These are phyloP conservation scores for Salix koriyanagi DNA, from an alignment of 345 rosid species.

Conservation along the genomic window DNA sequence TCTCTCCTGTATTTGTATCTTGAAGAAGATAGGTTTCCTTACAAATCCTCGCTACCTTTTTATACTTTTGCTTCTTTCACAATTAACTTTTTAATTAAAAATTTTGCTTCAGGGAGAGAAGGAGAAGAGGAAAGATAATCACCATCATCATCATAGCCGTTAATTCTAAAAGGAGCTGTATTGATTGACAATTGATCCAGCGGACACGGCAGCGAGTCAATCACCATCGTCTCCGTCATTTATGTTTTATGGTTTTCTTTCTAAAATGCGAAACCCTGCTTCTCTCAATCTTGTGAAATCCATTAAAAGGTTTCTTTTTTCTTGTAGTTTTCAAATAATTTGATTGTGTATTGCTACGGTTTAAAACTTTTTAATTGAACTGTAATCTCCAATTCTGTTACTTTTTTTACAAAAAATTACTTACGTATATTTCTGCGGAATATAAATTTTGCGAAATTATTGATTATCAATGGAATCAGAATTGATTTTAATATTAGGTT, in stretches of 20 bases:
- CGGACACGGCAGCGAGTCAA: background rate
- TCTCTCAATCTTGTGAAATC: conserved; percentile 60
- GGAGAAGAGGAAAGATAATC: background rate
- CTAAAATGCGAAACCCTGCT: conserved; percentile 53
- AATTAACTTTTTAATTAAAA: background rate
- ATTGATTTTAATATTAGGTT: background rate
- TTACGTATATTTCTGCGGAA: background rate
- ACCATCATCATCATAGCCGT: background rate
- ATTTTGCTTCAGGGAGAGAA: background rate
- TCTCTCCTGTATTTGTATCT: background rate
- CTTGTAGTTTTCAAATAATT: background rate
- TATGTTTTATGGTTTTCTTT: conserved; percentile 47
- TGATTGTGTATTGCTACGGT: background rate
- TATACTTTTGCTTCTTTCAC: background rate
- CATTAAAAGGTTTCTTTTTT: conserved; percentile 50
- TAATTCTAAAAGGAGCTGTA: background rate
- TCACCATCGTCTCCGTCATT: conserved; percentile 16
- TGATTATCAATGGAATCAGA: background rate
- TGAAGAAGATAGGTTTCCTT: background rate
- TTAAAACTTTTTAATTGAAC: too few relatives aligned
- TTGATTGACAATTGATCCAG: background rate
- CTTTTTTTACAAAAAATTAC: too few relatives aligned
- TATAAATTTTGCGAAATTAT: background rate
- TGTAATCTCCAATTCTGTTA: too few relatives aligned
- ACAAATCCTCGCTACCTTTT: background rate